Percentiles rank a stretch among this genome's conserved stretches.
Conservation (phyloP, 306 rosid species). For the Cicer judaicum region DNA sequence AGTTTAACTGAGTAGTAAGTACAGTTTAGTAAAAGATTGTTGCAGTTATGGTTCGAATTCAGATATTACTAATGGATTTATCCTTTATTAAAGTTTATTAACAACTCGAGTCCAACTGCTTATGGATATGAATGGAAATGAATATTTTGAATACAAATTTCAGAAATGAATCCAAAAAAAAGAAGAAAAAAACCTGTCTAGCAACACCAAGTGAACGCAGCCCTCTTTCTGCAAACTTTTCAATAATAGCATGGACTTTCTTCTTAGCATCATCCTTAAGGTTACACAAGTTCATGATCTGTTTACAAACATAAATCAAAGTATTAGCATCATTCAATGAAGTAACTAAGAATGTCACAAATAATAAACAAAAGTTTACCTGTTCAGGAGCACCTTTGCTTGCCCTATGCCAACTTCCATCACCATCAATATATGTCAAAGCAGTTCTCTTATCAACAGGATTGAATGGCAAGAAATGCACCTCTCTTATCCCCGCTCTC, state of each 20-base stretch:
- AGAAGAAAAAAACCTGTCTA: constrained; percentile 73
- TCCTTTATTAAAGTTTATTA: too few species aligned
- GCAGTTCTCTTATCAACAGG: constrained; percentile 98
- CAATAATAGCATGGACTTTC: constrained; percentile 77
- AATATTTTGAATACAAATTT: neutral
- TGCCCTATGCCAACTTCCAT: constrained; percentile 88
- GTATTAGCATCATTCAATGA: constrained; percentile 24
- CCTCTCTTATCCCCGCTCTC: constrained; percentile 88
- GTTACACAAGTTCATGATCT: constrained; percentile 79
- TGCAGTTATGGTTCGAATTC: too few species aligned
- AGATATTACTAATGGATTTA: too few species aligned
- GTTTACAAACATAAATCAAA: constrained; percentile 34
- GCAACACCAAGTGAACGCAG: constrained; percentile 92
- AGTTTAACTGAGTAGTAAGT: too few species aligned
- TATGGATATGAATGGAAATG: neutral
- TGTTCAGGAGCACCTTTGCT: constrained; percentile 99
- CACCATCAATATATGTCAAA: constrained; percentile 80
- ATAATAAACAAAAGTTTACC: constrained; percentile 54
- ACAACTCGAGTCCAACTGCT: too few species aligned
- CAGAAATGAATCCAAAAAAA: constrained; percentile 3
- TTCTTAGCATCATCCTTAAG: constrained; percentile 81
- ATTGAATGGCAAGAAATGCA: constrained; percentile 93
- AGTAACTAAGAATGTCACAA: neutral
- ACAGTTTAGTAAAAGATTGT: too few species aligned
- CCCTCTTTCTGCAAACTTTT: constrained; percentile 96